A percentile compares a stretch with the other conserved stretches of the same genome.
Evolutionary conservation across 768 basidiomycete species (phyloP).

Genomic region (Amyloporia xantha): DNA sequence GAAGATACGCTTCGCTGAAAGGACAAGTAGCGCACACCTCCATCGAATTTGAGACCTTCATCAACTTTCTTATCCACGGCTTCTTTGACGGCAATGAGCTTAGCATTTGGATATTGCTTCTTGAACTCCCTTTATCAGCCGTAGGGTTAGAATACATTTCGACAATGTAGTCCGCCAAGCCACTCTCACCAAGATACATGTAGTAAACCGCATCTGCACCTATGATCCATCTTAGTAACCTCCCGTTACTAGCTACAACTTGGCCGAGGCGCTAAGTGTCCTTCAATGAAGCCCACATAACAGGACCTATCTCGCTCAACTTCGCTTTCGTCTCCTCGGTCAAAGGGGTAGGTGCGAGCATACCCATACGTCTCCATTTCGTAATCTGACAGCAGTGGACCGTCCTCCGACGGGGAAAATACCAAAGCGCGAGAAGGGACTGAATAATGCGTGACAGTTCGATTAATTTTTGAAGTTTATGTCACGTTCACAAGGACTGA

Average conservation of each 20-base stretch:
- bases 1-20: too few relatives aligned
- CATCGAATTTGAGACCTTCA: slow-evolving; percentile 51
- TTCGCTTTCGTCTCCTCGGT: slow-evolving; percentile 56
- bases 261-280: too few relatives aligned
- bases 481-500: too few relatives aligned
- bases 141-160: neutral
- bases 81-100: slow-evolving; percentile 61
- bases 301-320: slow-evolving; percentile 57
- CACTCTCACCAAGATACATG: slow-evolving; percentile 44
- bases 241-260: neutral
- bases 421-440: slow-evolving; percentile 62
- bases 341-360: slow-evolving; percentile 73
- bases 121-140: slow-evolving; percentile 46
- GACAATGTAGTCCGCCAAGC: neutral
- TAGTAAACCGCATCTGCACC: slow-evolving; percentile 54
- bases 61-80: slow-evolving; percentile 46
- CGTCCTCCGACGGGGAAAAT: slow-evolving; percentile 75
- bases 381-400: slow-evolving; percentile 72
- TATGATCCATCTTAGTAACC: slow-evolving; percentile 44
- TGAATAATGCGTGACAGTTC: too few relatives aligned
- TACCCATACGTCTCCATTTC: slow-evolving; percentile 67
- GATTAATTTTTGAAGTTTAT: too few relatives aligned
- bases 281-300: slow-evolving; percentile 47
- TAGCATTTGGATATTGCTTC: slow-evolving; percentile 63
- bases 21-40: slow-evolving; percentile 53